These are phyloP conservation scores for Clathrus columnatus DNA, from an alignment of 768 basidiomycete genomes.

Conservation along the genomic window DNA sequence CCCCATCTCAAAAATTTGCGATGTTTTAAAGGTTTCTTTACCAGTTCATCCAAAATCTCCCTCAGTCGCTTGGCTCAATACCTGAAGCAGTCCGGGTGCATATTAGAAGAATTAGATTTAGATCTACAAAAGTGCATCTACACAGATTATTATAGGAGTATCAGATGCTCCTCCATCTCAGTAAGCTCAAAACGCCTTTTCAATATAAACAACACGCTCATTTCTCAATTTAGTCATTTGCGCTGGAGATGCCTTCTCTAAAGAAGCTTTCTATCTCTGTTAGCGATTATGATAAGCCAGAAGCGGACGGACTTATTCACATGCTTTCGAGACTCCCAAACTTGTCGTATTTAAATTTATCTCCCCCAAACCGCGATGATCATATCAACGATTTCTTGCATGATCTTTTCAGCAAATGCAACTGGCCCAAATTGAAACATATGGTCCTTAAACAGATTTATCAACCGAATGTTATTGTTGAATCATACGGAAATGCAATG, in stretches of 20 bases:
- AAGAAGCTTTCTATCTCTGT: not conserved
- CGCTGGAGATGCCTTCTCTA: not conserved
- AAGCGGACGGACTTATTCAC: not conserved
- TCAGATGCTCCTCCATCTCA: too few relatives aligned
- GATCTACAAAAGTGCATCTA: not conserved
- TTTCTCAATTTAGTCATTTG: not conserved
- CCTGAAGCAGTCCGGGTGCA: not conserved
- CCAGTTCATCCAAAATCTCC: not conserved
- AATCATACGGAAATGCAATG: not conserved
- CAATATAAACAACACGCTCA: too few relatives aligned
- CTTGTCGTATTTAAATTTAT: not conserved
- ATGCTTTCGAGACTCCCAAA: not conserved
- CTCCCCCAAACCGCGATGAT: not conserved
- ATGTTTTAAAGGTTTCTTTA: not conserved
- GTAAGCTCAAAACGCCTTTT: too few relatives aligned
- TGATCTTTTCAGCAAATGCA: not conserved
- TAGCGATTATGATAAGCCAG: not conserved
- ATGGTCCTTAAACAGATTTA: not conserved
- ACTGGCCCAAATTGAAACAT: not conserved
- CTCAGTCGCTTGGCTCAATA: not conserved
- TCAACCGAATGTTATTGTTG: not conserved
- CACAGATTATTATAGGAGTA: too few relatives aligned
- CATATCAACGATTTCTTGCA: not conserved
- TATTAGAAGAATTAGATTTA: not conserved
- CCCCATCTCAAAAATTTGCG: not conserved